Conservation (phyloP, 2,329 filamentous ascomycete genomes). For the Phyllosticta capitalensis region DNA sequence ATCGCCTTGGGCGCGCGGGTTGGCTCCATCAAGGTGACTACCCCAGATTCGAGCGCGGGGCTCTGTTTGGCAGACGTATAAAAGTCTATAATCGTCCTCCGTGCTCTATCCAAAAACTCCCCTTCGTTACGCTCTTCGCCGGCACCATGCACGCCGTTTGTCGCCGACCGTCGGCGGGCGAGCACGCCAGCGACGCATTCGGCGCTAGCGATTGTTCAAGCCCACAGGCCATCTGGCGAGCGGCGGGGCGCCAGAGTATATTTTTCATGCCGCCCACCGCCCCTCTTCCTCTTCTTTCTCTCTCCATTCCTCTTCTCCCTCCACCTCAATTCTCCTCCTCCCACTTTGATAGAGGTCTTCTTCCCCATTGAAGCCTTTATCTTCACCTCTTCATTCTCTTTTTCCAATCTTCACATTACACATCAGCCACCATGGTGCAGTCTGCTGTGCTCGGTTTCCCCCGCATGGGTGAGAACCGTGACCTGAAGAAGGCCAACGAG, state of each 20-base stretch:
- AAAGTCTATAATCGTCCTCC: neutral
- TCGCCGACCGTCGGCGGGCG: neutral
- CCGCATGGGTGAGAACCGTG: slow-evolving; percentile 95
- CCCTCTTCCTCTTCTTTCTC: slow-evolving; percentile 3
- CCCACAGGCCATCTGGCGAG: slow-evolving; percentile 6
- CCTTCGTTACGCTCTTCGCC: neutral
- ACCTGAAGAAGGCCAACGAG: slow-evolving; percentile 99
- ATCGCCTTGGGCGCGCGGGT: slow-evolving; percentile 9
- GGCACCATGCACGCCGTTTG: neutral
- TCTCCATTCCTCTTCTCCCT: neutral
- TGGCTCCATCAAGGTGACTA: slow-evolving; percentile 10
- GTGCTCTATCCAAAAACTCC: neutral
- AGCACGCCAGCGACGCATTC: slow-evolving; percentile 12
- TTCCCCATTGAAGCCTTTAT: neutral
- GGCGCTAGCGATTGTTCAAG: slow-evolving; percentile 5
- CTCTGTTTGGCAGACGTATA: slow-evolving; percentile 4
- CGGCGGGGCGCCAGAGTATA: slow-evolving; percentile 10
- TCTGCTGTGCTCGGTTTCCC: slow-evolving; percentile 91
- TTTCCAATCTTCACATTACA: neutral
- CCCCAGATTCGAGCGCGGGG: slow-evolving; percentile 10
- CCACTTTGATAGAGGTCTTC: slow-evolving; percentile 4
- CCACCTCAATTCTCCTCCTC: slow-evolving; percentile 1
- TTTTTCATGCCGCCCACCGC: slow-evolving; percentile 8
- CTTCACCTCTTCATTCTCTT: neutral
- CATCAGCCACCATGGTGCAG: slow-evolving; percentile 34